Evolutionary conservation across 257 asterid genomes (phyloP), one percentile per base, ranked within the genome.

Genomic region (Scutellaria barbata): DNA sequence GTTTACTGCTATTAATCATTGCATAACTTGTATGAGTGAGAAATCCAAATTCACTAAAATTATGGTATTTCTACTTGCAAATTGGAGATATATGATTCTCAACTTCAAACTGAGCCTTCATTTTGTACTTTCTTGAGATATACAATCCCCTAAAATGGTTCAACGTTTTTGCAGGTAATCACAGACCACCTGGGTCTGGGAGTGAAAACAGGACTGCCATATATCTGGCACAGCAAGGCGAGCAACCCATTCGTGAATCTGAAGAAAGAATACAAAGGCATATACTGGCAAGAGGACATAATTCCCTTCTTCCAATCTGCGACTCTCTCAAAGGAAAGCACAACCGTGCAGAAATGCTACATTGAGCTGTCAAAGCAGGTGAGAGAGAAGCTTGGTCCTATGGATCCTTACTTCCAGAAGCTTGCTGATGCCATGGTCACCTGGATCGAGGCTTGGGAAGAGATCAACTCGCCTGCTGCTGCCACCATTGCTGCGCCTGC

Each of bases 211-310:
- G 90, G 96, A 69, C 77, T 89, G 75, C 96, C 96, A 8, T 88
- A 88, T 41, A 77, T 88, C 73, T 89, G 96, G 96, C 96, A 89
- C 85, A 86, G 92, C 74, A 89, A 89, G 77, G 96, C 92, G 6
- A 89, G 96, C 82, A 85, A 89, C 76, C 95, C 95, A 1, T 88
- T 86, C 50, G 92, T 83, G 40, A 86, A 88, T 72, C 81, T 88
- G 68, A 86, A 81, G 79, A 88, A 88, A 71, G 92, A 88, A 78
- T 84, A 76, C 89, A 84, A 84, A 20, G 90, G 95, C 53, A 75
- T 88, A 5, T 88, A 81, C 74, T 89, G 96, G 92, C 92, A 89
- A 66, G 92, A 89, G 68, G 89, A 89, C 6, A 80, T 89, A 75
- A 89, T 89, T 63, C 92, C 96, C 8, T 86, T 89, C 77, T 89